Conservation (phyloP, 257 asterid genomes). For the Agastache rugosa region DNA sequence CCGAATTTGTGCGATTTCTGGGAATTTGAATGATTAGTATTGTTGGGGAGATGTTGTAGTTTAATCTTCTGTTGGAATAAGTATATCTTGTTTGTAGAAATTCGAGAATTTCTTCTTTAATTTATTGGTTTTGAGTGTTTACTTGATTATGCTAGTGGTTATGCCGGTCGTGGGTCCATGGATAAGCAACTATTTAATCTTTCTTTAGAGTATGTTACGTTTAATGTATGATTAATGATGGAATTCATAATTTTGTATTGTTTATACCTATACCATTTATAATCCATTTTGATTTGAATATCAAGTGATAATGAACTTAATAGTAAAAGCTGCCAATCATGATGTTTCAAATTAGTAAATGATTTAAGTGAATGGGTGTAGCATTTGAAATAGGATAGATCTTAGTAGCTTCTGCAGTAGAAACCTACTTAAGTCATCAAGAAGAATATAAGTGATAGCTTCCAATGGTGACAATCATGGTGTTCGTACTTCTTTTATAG, state of each 20-base stretch:
- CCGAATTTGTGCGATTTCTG: background rate
- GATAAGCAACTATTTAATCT: too few relatives aligned
- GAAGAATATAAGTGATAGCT: too few relatives aligned
- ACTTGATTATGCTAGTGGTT: background rate
- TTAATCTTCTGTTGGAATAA: constrained; percentile 10
- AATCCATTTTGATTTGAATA: background rate
- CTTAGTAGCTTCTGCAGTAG: background rate
- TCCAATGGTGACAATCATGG: background rate
- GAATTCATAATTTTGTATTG: background rate
- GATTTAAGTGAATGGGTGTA: background rate
- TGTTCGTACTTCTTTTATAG: background rate
- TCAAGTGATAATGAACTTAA: background rate
- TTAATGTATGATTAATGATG: background rate
- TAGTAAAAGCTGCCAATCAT: background rate
- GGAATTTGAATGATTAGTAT: background rate
- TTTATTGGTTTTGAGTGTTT: background rate
- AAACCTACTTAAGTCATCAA: background rate
- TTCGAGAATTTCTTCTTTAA: background rate
- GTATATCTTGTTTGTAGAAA: background rate
- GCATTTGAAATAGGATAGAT: background rate
- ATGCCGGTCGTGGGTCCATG: background rate
- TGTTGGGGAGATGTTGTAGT: constrained; percentile 15
- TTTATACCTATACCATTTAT: background rate
- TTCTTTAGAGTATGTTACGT: background rate
- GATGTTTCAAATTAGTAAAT: background rate